Evolutionary conservation across 208 protist species (phyloP), one percentile per base, ranked within the genome.

Genomic region (Angomonas ambiguus): DNA sequence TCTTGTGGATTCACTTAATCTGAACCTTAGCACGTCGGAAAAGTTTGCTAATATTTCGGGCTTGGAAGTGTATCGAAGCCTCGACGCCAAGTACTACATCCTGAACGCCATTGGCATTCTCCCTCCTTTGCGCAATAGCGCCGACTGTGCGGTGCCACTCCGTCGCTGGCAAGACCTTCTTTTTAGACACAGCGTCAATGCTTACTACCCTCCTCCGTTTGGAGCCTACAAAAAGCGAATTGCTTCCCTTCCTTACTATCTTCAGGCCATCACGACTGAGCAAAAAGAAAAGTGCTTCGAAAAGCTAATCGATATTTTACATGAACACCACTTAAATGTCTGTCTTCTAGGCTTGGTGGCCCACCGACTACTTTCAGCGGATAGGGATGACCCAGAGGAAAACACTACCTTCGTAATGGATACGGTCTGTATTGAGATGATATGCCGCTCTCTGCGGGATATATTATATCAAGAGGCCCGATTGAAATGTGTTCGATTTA

Each of bases 31-130:
- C 1, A 25, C 56, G 59, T 5, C 24, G 49, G 51, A 31, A 18
- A 45, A 72, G 51, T 67, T 62, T 45, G 38, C 16, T 27, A 78
- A 82, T 25, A 38, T 74, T 8, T 56, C 67, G 8, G 70, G 77
- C 1, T 16, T 79, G 11, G 79, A 91, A 53, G 81, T 87, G 42
- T 79, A 81, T 57, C 74, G 81, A 41, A 76, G 75, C 0, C 31
- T 91, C 5, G 85, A 87, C 65, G 64, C 59, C 8, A 62, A 74
- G 1, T 65, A 76, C 1, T 91, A 91, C 68, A 62, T 83, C 18
- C 64, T 73, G 24, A 83, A 83, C 67, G 62, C 66, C 38, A 32
- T 85, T 33, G 82, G 82, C 4, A 53, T 85, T 24, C 48, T 88
- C 20, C 82, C 82, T 1, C 71, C 70, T 4, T 32, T 88, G 32